Evolutionary conservation across 2,329 filamentous ascomycete genomes (phyloP), one percentile per base, ranked within the genome.

Genomic region (Ascochyta koolunga): DNA sequence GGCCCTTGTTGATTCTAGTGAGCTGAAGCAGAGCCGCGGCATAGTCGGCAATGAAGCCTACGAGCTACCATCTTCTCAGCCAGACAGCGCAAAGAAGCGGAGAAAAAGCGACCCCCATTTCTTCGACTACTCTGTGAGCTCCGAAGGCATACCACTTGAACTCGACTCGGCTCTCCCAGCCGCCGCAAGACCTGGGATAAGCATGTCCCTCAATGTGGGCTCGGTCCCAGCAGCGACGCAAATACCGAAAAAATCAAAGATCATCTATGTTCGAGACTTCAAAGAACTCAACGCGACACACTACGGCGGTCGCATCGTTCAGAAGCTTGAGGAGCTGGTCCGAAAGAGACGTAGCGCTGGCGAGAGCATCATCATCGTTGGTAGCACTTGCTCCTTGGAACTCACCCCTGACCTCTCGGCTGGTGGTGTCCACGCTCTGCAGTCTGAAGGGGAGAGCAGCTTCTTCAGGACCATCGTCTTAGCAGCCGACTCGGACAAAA

Each of bases 211-310:
- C 10, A 59, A 64, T n/a, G 31, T 68, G 22, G 60, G 46, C 39
- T 62, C 54, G 58, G 65, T 55, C 44, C 50, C 43, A 37, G 8
- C 43, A 40, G 27, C 58, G 59, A 24, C 56, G 48, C 47, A 48
- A 51, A 69, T 63, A 18, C 59, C 58, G 18, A 54, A 69, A 65
- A 69, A 80, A 42, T 81, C 80, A 21, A 81, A 92, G 7, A 87
- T 98, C 53, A 80, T 96, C 33, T 91, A 91, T 64, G 78, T 96
- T 11, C 85, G 89, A 69, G 91, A 98, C 70, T 89, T 91, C 66
- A 86, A 89, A 47, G 90, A 96, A 59, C 80, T 99, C 8, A 85
- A 83, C 64, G 83, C 84, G 67, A 87, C 89, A 0, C 73, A 83
- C 5, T 86, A 91, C 53, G 91, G 91, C 10, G 80, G 84, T 2